A percentile compares a stretch with the other conserved stretches of the same genome.
These are phyloP conservation scores for Podospora bellae-mahoneyi DNA, from an alignment of 495 filamentous ascomycete species.

Conservation along the genomic window DNA sequence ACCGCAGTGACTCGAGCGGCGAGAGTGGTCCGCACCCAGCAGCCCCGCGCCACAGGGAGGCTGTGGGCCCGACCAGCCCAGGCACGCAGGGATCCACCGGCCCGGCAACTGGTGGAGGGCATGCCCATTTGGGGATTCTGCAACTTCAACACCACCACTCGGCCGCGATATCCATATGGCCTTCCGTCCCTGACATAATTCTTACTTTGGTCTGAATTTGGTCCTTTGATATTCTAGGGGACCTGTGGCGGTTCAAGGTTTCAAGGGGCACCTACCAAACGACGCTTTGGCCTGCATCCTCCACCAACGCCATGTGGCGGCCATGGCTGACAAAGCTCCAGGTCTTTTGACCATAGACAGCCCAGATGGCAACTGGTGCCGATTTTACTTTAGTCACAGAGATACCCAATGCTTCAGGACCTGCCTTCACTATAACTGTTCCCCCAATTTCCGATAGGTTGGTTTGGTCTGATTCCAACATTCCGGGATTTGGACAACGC, in stretches of 20 bases:
- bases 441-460: no score
- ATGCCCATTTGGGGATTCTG: background rate
- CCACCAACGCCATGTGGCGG: no score
- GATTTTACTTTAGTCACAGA: no score
- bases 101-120: background rate
- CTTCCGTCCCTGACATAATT: background rate
- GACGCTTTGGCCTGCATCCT: no score
- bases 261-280: no score
- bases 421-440: no score
- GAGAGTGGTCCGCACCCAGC: constrained; percentile 21
- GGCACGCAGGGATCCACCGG: constrained; percentile 2
- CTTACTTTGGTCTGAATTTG: background rate
- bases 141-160: background rate
- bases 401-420: no score
- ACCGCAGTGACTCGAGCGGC: constrained; percentile 37
- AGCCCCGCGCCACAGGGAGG: constrained; percentile 1
- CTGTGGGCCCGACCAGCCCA: background rate
- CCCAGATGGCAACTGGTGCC: no score
- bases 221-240: background rate
- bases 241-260: background rate
- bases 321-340: no score
- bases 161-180: background rate
- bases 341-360: no score
- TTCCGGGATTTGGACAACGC: background rate
- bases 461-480: background rate